Conservation (phyloP, 371 early-diverging fungal genomes). For the Zopfochytrium polystomum region DNA sequence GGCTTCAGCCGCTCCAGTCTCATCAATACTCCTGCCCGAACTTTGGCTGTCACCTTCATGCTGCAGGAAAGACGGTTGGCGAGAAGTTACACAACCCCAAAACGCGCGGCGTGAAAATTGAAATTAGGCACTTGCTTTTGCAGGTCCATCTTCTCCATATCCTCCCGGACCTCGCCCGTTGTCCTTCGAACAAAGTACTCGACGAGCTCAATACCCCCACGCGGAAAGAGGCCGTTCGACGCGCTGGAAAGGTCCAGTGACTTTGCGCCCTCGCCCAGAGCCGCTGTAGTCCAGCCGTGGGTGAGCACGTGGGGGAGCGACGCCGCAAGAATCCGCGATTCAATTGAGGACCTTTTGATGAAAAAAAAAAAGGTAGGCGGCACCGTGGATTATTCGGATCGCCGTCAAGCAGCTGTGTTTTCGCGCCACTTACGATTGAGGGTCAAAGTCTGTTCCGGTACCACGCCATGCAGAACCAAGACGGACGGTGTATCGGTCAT, state of each 20-base stretch:
- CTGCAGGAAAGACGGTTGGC: slow-evolving; percentile 2
- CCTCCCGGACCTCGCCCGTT: slow-evolving; percentile 55
- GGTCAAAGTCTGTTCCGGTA: too few species aligned
- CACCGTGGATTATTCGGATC: too few species aligned
- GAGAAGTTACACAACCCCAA: not conserved
- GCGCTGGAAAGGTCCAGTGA: slow-evolving; percentile 69
- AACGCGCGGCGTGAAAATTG: not conserved
- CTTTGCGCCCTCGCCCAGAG: slow-evolving; percentile 65
- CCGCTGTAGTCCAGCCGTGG: slow-evolving; percentile 72
- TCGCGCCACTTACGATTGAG: too few species aligned
- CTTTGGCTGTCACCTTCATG: slow-evolving; percentile 46
- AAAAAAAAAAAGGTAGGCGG: too few species aligned
- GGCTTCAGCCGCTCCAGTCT: slow-evolving; percentile 74
- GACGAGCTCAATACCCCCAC: slow-evolving; percentile 70
- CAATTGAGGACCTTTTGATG: too few species aligned
- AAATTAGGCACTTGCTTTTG: slow-evolving; percentile 41
- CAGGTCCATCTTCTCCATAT: slow-evolving; percentile 52
- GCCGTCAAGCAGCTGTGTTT: too few species aligned
- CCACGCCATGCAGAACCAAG: too few species aligned
- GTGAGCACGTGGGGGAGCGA: slow-evolving; percentile 65
- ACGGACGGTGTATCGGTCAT: too few species aligned
- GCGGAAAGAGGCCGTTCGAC: slow-evolving; percentile 67
- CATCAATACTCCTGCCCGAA: slow-evolving; percentile 60
- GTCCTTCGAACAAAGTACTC: slow-evolving; percentile 70
- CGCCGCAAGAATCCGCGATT: slow-evolving; percentile 54